Evolutionary conservation across 2,329 filamentous ascomycete species (phyloP).

Genomic region (Bipolaris victoriae): DNA sequence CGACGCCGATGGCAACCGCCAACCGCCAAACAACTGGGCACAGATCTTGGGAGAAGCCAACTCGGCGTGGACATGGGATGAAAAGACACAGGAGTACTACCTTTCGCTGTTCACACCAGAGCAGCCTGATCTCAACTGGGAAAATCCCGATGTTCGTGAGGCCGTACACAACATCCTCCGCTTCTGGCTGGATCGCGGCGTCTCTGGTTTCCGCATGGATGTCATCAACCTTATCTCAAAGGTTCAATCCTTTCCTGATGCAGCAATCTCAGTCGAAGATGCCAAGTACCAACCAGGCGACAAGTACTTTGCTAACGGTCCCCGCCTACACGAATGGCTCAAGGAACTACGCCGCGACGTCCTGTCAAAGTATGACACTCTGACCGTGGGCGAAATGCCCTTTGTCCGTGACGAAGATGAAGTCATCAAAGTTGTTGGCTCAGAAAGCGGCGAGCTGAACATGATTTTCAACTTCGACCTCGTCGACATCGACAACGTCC

Average conservation of each 20-base stretch:
- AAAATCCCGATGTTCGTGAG: conserved; percentile 68
- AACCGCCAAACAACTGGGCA: conserved; percentile 77
- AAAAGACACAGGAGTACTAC: conserved; percentile 74
- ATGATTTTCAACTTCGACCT: conserved; percentile 69
- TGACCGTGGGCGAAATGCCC: conserved; percentile 71
- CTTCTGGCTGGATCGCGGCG: conserved; percentile 79
- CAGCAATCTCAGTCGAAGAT: conserved; percentile 35
- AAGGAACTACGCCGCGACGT: conserved; percentile 67
- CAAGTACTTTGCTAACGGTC: conserved; percentile 69
- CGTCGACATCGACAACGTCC: conserved; percentile 47
- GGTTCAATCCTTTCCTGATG: conserved; percentile 40
- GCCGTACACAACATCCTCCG: conserved; percentile 75
- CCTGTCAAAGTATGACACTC: conserved; percentile 64
- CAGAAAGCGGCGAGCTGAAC: conserved; percentile 60
- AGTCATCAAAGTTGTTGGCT: conserved; percentile 54
- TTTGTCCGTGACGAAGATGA: conserved; percentile 57
- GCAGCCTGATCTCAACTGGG: conserved; percentile 86
- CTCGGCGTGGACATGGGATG: conserved; percentile 73
- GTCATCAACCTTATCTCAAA: conserved; percentile 50
- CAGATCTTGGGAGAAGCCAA: conserved; percentile 62
- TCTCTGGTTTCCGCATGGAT: conserved; percentile 55
- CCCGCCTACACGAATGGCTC: conserved; percentile 72
- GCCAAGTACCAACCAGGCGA: conserved; percentile 51
- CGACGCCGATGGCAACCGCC: conserved; percentile 62
- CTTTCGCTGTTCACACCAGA: conserved; percentile 76